These are phyloP conservation scores for Lunularia cruciata DNA, from an alignment of 225 moss, liverwort and hornwort species.

Conservation along the genomic window DNA sequence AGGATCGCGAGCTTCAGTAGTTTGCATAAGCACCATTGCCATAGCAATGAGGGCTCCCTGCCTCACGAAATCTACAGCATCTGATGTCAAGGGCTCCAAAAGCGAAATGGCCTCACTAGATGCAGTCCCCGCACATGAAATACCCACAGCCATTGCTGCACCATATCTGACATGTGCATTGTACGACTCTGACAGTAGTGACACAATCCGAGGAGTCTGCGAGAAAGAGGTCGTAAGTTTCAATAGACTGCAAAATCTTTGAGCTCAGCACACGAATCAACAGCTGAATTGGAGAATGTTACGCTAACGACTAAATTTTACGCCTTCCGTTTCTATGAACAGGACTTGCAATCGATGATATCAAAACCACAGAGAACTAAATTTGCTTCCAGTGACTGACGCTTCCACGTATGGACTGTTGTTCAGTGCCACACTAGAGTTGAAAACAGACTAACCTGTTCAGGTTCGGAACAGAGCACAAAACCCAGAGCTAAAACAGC, in stretches of 20 bases:
- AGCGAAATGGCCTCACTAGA: conserved; percentile 81
- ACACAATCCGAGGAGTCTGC: conserved; percentile 95
- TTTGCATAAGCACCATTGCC: conserved; percentile 96
- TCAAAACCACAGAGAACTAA: too few relatives aligned
- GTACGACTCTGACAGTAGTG: conserved; percentile 88
- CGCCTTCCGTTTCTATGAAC: too few relatives aligned
- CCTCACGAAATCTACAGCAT: conserved; percentile 93
- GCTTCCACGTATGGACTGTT: too few relatives aligned
- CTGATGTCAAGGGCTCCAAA: conserved; percentile 88
- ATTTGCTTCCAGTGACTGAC: too few relatives aligned
- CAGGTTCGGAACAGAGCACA: conserved; percentile 90
- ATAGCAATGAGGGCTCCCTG: conserved; percentile 93
- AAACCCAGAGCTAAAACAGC: conserved; percentile 95
- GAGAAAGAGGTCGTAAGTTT: not conserved
- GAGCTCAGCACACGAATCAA: not conserved
- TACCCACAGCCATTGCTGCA: conserved; percentile 95
- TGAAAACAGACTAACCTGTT: conserved; percentile 47
- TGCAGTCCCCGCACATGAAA: conserved; percentile 91
- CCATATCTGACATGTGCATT: conserved; percentile 95
- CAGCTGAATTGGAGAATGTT: not conserved
- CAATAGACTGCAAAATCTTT: not conserved
- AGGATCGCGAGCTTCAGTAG: conserved; percentile 81
- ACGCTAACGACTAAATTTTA: not conserved
- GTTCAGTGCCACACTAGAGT: too few relatives aligned
- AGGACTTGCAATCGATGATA: too few relatives aligned